Base-by-base conservation (phyloP, 768 basidiomycete species). In the Phylloporus sp. region DNA sequence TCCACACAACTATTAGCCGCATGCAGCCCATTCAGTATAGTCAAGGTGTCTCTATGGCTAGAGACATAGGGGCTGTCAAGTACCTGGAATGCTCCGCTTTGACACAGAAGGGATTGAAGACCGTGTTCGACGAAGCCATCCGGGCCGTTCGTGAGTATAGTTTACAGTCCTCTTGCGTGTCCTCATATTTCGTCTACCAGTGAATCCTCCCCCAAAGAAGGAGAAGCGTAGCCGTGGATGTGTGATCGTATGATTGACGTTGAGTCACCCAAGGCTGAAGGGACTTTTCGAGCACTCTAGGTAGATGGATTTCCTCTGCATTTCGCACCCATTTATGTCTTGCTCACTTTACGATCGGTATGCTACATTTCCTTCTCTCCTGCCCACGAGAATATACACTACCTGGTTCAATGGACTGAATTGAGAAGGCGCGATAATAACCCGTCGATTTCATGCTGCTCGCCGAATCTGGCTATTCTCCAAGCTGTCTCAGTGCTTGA, bases 51-150 rank as follows among this genome's bases (percentile, higher is more conserved):
- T 76, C 83, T 37, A 93, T 96, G 84, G 82, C 83, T 49, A 86
- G 86, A 64, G 96, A 98, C 59, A 92, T 99, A 55, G 86, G 85
- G 21, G 96, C 95, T 27, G 90, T 97, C 56, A 94, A 94, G 70
- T 96, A 96, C 62, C 72, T 96, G 48, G 93, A 96, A 68, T 96
- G 93, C 68, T 95, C 92, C 23, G 92, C 94, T 27, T 73, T 95
- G 61, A 97, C 95, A 38, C 96, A 98, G 76, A 96, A 98, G 71
- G 95, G 95, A 14, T 73, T 99, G 64, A 99, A 99, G 81, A 94
- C 87, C 48, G 96, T 99, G 35, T 99, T 99, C 65, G 96, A 98
- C 67, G 96, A 98, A 70, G 96, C 96, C 34, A 98, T 99, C 60
- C 82, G 96, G 44, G 91, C 92, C 46, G 95, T 98, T 58, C 73